A percentile compares a stretch with the other conserved stretches of the same genome.
These are phyloP conservation scores for Zygosaccharomyces bailii DNA, from an alignment of 805 yeast species.

Conservation along the genomic window DNA sequence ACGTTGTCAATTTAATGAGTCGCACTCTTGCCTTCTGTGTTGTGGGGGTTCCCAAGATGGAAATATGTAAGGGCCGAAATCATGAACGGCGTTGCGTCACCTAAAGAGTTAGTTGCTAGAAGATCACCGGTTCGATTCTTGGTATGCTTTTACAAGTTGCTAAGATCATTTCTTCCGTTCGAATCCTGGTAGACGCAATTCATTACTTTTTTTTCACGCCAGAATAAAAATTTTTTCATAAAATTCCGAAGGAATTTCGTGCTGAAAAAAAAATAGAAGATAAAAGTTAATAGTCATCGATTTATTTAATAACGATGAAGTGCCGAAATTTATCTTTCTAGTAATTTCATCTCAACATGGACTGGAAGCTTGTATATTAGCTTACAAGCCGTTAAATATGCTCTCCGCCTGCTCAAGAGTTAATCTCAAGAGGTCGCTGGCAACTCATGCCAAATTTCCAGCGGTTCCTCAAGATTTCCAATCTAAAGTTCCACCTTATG, in stretches of 20 bases:
- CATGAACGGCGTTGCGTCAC: neutral
- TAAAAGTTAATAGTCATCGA: constrained; percentile 1
- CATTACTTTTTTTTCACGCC: neutral
- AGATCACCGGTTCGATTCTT: too few relatives aligned
- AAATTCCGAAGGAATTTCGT: constrained; percentile 16
- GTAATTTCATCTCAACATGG: too few relatives aligned
- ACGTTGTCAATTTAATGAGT: constrained; percentile 40
- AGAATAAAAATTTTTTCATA: neutral
- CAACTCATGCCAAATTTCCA: constrained; percentile 24
- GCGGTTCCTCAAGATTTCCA: constrained; percentile 58
- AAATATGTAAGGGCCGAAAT: constrained; percentile 44
- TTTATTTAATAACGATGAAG: constrained; percentile 1
- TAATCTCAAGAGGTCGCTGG: constrained; percentile 23
- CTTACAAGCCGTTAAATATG: constrained; percentile 19
- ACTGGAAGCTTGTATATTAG: too few relatives aligned
- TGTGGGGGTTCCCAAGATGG: constrained; percentile 85
- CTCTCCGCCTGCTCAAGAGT: constrained; percentile 24
- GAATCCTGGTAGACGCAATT: constrained; percentile 64
- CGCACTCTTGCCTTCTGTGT: too few relatives aligned
- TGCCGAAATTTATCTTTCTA: too few relatives aligned
- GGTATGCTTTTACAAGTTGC: too few relatives aligned
- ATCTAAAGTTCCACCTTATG: constrained; percentile 85
- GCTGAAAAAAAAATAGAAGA: constrained; percentile 1
- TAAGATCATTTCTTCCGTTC: constrained; percentile 81
- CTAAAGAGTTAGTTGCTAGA: too few relatives aligned